Base-by-base conservation (phyloP, 2,329 filamentous ascomycete genomes). In the Aspergillus fischeri region DNA sequence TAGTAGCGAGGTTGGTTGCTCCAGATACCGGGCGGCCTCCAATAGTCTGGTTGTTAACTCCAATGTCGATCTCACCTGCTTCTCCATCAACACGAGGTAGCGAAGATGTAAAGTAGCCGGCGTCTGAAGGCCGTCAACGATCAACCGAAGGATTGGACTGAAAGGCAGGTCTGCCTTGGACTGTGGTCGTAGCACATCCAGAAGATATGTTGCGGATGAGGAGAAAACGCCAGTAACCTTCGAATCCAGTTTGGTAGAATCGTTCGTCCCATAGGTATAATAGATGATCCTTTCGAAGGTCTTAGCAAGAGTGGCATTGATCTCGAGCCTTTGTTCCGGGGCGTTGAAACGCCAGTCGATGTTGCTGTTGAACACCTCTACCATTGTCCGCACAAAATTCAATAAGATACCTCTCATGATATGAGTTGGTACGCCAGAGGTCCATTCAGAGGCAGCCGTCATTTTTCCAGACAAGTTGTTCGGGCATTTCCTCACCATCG, bases 361-460 rank as follows among this genome's bases (percentile, higher is more conserved):
- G 41, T 89, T 90, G 72, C 89, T 94, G 75, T 96, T 92, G 64
- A 95, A 88, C 6, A 95, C 84, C 67, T 96, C 92, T 25, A 95
- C 83, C 61, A 91, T 81, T 1, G 87, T 87, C 63, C 89, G 86
- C 6, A 88, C 87, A 65, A 93, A 89, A 3, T 87, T 86, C 49
- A 88, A 78, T 42, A 91, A 80, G 20, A 92, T 86, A 50, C 84
- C 85, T 48, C 85, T 83, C 64, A 96, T 83, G 42, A 89, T 83
- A 69, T 91, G 88, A 63, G 95, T 89, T 4, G 92, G 89, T 32
- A 91, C 87, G 5, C 88, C 88, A 41, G 89, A 83, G 75, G 87
- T 76, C 87, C 57, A 86, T 76, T 76, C 74, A 10, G 67, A 66
- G 3, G 67, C 63, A 59, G 70, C 65, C 9, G 62, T 60, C 24